These are phyloP conservation scores for Cenchrus purpureus DNA, from an alignment of 176 grass and related monocot species.

Conservation along the genomic window DNA sequence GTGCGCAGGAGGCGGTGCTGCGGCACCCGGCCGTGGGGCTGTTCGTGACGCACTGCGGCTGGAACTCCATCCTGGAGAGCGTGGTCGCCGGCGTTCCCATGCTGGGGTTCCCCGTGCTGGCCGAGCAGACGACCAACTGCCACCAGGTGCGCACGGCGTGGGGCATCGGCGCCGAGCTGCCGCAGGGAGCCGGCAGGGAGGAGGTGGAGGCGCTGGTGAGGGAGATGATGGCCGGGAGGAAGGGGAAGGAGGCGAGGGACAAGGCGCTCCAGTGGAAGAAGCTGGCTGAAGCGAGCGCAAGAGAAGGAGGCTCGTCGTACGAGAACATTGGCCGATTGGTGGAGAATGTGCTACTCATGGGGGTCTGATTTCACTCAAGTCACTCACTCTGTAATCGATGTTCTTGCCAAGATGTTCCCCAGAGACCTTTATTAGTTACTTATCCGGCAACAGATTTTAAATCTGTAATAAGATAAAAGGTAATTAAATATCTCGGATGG, in stretches of 20 bases:
- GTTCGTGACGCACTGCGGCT: constrained; percentile 78
- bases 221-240: constrained; percentile 48
- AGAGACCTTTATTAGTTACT: too few relatives aligned
- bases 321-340: neutral
- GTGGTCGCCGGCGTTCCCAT: constrained; percentile 32
- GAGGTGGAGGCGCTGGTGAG: constrained; percentile 31
- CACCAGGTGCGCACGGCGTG: constrained; percentile 28
- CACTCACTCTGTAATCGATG: too few relatives aligned
- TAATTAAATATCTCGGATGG: too few relatives aligned
- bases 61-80: constrained; percentile 49
- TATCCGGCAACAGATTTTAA: too few relatives aligned
- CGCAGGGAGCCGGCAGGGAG: neutral
- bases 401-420: too few relatives aligned
- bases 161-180: constrained; percentile 37
- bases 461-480: too few relatives aligned
- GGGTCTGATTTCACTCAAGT: neutral
- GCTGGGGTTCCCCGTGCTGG: neutral
- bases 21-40: constrained; percentile 45
- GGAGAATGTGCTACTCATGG: neutral
- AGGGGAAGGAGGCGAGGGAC: constrained; percentile 9
- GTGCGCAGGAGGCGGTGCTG: constrained; percentile 45
- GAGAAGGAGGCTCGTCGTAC: neutral
- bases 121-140: constrained; percentile 50
- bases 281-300: neutral
- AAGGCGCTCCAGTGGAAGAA: neutral